Base-by-base conservation (phyloP, 2,329 filamentous ascomycete genomes). In the Neofusicoccum laricinum region DNA sequence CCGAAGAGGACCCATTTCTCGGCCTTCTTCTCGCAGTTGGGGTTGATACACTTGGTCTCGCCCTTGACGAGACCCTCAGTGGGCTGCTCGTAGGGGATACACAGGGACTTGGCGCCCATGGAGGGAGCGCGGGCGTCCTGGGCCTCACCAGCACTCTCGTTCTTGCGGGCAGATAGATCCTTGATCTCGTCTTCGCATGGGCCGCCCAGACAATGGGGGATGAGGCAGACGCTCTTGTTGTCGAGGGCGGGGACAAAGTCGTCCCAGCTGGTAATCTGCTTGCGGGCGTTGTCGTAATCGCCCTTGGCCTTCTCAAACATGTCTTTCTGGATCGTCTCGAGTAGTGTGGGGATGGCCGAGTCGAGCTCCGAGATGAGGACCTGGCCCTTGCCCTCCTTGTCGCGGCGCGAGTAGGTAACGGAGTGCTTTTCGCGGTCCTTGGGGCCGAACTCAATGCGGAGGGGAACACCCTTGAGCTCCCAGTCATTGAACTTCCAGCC, bases 401-500 rank as follows among this genome's bases (percentile, higher is more conserved):
- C 95, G 72, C 96, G 91, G 72, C 95, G 91, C 21, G 93, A 91
- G 67, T 86, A 91, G 68, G 90, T 92, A 70, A 98, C 90, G 46
- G 93, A 90, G 65, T 90, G 86, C 75, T 93, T 92, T 68, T 91
- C 92, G 12, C 90, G 89, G 75, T 98, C 95, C 80, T 96, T 96
- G 72, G 95, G 94, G 5, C 96, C 96, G 74, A 97, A 97, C 78
- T 99, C 95, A 65, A 99, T 85, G 66, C 95, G 90, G 41, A 99
- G 86, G 51, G 96, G 95, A 46, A 98, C 90, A 76, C 96, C 95
- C 80, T 94, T 96, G 71, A 98, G 85, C 78, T 99, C 96, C 92
- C 93, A 97, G 80, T 99, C 93, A 80, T 96, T 96, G 84, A 99
- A 99, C 80, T 99, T 99, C 89, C 91, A 98, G 68, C 92, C 93